These are phyloP conservation scores for Xylaria digitata DNA, from an alignment of 2,329 filamentous ascomycete species.

Conservation along the genomic window DNA sequence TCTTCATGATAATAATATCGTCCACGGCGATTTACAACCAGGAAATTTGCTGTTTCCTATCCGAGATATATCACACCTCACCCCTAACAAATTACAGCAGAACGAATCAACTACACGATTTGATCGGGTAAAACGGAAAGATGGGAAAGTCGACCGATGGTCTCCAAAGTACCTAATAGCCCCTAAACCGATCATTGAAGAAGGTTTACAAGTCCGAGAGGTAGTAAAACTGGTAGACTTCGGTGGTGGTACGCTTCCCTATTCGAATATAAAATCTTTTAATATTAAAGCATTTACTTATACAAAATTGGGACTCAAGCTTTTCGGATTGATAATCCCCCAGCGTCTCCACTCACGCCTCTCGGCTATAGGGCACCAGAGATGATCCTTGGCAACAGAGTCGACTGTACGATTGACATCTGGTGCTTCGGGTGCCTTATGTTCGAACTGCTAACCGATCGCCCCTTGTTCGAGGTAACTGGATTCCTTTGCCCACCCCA, in stretches of 20 bases:
- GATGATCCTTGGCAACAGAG: neutral
- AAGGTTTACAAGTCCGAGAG: neutral
- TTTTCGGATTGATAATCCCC: neutral
- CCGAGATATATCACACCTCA: slow-evolving; percentile 3
- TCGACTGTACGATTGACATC: neutral
- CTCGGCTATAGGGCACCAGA: neutral
- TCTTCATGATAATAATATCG: neutral
- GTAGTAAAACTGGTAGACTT: neutral
- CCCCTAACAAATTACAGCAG: neutral
- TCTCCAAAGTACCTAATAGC: neutral
- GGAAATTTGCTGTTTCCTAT: neutral
- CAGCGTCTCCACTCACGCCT: neutral
- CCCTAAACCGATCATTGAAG: neutral
- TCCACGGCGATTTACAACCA: neutral
- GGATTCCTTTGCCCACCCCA: neutral
- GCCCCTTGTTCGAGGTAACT: neutral
- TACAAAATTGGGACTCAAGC: neutral
- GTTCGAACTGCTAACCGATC: neutral
- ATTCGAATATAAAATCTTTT: neutral
- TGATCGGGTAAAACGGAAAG: neutral
- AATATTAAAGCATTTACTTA: neutral
- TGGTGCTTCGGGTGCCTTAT: slow-evolving; percentile 1
- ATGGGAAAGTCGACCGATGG: neutral
- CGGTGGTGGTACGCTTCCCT: neutral
- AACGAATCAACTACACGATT: neutral